Conservation (phyloP, 2,329 filamentous ascomycete species). For the Periconia macrospinosa region DNA sequence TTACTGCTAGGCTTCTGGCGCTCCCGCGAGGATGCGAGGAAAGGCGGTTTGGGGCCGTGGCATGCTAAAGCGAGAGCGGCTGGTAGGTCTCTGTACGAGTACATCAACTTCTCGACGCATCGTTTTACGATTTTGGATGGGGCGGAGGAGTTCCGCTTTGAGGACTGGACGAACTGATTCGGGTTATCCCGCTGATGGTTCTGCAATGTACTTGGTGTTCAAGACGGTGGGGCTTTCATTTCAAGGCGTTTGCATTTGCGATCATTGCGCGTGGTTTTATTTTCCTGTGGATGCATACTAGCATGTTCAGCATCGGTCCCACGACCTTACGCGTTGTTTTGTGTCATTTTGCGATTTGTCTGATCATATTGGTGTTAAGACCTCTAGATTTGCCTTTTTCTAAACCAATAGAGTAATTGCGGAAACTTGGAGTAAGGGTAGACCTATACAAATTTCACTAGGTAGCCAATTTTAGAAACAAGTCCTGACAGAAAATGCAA, state of each 20-base stretch:
- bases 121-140: conserved; percentile 67
- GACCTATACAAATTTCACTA: too few species aligned
- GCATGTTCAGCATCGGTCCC: too few species aligned
- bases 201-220: neutral
- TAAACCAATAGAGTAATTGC: neutral
- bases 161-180: conserved; percentile 25
- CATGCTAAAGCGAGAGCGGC: conserved; percentile 57
- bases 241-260: neutral
- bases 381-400: too few species aligned
- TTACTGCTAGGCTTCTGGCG: conserved; percentile 64
- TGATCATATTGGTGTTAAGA: too few species aligned
- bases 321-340: too few species aligned
- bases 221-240: neutral
- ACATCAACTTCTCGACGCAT: conserved; percentile 44
- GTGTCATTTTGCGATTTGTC: too few species aligned
- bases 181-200: too few species aligned
- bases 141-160: conserved; percentile 60
- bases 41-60: conserved; percentile 61
- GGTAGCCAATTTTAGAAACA: too few species aligned
- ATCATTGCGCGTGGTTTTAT: too few species aligned
- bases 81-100: conserved; percentile 50
- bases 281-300: too few species aligned
- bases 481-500: too few species aligned
- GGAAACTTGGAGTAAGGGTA: neutral
- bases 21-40: conserved; percentile 61